Evolutionary conservation across 208 protist genomes (phyloP).

Genomic region (Acanthamoeba divionensis): DNA sequence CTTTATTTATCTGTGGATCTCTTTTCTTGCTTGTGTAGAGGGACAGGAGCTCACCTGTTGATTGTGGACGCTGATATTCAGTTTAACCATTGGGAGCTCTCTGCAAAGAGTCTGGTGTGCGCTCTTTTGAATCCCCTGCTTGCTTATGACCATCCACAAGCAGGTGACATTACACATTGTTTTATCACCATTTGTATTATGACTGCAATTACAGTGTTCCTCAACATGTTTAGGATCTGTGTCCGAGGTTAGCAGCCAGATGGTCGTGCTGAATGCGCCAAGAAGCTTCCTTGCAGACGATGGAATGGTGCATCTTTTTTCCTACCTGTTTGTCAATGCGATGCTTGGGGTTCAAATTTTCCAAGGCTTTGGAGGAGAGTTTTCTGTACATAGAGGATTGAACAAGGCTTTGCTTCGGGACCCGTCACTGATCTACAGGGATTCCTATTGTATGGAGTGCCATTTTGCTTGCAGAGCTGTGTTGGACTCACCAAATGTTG

Average conservation of each 20-base stretch:
- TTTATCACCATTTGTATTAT: too few species aligned
- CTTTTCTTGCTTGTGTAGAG: background rate
- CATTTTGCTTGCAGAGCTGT: conserved; percentile 16
- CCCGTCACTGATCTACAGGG: background rate
- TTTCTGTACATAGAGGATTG: background rate
- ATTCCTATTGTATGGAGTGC: conserved; percentile 43
- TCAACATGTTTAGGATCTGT: too few species aligned
- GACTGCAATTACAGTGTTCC: too few species aligned
- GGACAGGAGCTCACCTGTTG: background rate
- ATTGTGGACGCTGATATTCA: conserved; percentile 39
- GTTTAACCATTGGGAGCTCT: conserved; percentile 50
- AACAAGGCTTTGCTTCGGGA: conserved; percentile 31
- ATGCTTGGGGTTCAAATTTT: background rate
- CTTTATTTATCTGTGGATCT: background rate
- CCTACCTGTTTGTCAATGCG: conserved; percentile 22
- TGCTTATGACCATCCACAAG: background rate
- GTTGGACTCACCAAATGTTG: background rate
- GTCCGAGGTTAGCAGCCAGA: too few species aligned
- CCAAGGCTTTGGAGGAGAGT: conserved; percentile 33
- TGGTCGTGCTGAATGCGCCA: conserved; percentile 26
- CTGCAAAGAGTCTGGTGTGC: conserved; percentile 5
- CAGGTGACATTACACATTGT: too few species aligned
- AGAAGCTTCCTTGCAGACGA: conserved; percentile 43
- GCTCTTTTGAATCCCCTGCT: conserved; percentile 4
- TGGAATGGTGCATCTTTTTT: conserved; percentile 26